phyloP scores from a whole-genome alignment of 495 filamentous ascomycete genomes.

The Aspergillus kassunensis region DNA sequence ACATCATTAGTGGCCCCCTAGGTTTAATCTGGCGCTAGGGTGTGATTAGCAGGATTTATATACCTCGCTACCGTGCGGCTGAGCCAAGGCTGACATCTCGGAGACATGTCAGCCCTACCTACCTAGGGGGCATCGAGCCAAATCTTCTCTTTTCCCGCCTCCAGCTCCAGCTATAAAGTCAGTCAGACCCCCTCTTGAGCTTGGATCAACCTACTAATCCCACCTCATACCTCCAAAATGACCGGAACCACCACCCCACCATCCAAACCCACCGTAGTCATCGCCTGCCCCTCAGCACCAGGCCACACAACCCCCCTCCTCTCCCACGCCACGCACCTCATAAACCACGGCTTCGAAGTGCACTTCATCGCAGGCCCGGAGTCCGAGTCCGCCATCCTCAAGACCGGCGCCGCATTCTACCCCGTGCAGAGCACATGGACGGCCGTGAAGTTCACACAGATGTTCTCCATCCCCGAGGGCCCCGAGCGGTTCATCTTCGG shows the following conservation, averaged over 20 bases:
- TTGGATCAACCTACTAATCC: too few species aligned
- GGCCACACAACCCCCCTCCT: slow-evolving; percentile 2
- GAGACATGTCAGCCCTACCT: too few species aligned
- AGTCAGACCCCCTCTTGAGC: too few species aligned
- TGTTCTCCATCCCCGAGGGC: not conserved
- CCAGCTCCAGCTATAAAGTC: too few species aligned
- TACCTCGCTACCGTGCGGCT: too few species aligned
- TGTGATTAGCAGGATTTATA: too few species aligned
- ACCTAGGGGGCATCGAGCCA: too few species aligned
- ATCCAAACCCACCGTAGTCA: not conserved
- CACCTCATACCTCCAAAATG: too few species aligned
- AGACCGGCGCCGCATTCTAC: slow-evolving; percentile 4
- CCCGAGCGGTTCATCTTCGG: not conserved
- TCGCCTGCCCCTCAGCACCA: not conserved
- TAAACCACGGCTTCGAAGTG: not conserved
- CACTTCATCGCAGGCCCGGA: slow-evolving; percentile 5
- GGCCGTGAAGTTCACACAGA: not conserved
- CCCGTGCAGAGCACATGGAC: not conserved
- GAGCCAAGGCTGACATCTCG: too few species aligned
- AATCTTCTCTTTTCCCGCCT: too few species aligned
- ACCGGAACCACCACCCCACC: not conserved
- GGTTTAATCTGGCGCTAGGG: too few species aligned
- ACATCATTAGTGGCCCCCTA: too few species aligned
- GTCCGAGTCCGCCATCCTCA: not conserved
- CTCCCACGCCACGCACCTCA: not conserved